phyloP scores from a whole-genome alignment of 257 asterid species.

The Penstemon eatonii region DNA sequence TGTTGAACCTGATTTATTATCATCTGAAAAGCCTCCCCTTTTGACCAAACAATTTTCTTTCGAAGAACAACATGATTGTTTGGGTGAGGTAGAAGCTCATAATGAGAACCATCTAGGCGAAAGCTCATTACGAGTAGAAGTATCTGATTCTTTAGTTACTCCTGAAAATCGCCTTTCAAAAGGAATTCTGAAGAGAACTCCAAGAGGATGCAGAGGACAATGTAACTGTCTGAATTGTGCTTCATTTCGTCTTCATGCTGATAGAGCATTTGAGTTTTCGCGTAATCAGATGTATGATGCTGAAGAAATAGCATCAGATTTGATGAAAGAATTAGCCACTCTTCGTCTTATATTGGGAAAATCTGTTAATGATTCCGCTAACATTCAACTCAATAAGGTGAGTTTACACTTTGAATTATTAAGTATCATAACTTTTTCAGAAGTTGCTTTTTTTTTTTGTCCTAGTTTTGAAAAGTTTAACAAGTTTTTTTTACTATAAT shows the following conservation, averaged over 20 bases:
- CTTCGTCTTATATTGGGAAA: conserved; percentile 61
- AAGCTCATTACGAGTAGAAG: conserved; percentile 24
- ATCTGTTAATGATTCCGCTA: conserved; percentile 30
- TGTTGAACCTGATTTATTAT: conserved; percentile 19
- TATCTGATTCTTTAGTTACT: conserved; percentile 23
- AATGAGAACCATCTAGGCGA: conserved; percentile 21
- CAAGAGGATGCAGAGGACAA: conserved; percentile 78
- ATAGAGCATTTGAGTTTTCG: conserved; percentile 77
- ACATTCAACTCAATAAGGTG: conserved; percentile 45
- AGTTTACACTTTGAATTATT: conserved; percentile 11
- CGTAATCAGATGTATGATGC: conserved; percentile 78
- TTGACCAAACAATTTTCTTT: conserved; percentile 27
- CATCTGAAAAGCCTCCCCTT: conserved; percentile 26
- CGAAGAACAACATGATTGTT: conserved; percentile 26
- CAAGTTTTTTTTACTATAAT: neutral
- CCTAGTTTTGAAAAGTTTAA: neutral
- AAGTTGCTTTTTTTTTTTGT: neutral
- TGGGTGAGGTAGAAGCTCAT: conserved; percentile 22
- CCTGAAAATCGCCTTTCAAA: conserved; percentile 29
- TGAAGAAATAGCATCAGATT: conserved; percentile 62
- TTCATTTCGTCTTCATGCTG: conserved; percentile 85
- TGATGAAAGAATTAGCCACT: conserved; percentile 61
- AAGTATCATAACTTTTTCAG: neutral
- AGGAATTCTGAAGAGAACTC: conserved; percentile 77
- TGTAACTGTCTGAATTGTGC: conserved; percentile 82